Evolutionary conservation across 2,329 filamentous ascomycete genomes (phyloP).

Genomic region (Aschersonia sp.): DNA sequence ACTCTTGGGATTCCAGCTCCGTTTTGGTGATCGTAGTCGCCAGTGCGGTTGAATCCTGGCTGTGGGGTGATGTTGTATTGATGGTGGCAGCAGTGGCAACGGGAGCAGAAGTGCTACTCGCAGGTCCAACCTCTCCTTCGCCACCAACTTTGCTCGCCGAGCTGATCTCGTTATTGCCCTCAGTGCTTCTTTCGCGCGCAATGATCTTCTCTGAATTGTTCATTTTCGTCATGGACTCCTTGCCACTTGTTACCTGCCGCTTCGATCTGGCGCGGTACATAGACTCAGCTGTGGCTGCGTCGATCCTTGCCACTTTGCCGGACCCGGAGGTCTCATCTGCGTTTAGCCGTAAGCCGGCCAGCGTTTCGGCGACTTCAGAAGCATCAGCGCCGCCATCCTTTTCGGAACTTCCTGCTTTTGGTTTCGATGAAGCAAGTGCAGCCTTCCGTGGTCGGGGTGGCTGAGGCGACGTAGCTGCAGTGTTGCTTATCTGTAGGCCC

Average conservation of each 20-base stretch:
- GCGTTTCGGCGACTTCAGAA: constrained; percentile 15
- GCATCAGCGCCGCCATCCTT: background rate
- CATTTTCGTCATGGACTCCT: background rate
- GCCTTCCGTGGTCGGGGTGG: constrained; percentile 1
- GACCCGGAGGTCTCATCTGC: constrained; percentile 8
- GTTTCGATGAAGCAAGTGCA: background rate
- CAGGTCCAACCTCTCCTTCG: no score
- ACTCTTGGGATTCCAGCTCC: background rate
- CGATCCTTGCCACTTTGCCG: background rate
- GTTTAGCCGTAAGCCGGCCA: constrained; percentile 16
- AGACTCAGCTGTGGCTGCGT: constrained; percentile 3
- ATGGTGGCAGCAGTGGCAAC: background rate
- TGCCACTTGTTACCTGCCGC: constrained; percentile 5
- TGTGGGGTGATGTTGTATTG: background rate
- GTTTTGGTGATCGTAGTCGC: background rate
- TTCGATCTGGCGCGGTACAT: constrained; percentile 7
- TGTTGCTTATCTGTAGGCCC: constrained; percentile 8
- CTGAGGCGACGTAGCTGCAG: background rate
- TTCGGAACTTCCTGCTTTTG: background rate
- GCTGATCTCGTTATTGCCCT: no score
- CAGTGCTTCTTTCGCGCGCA: background rate
- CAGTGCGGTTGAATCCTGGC: background rate
- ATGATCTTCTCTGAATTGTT: no score
- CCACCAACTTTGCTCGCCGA: no score
- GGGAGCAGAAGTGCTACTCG: no score